Evolutionary conservation across 352 stramenopile genomes (phyloP).

Genomic region (Pelagophyceae sp.): DNA sequence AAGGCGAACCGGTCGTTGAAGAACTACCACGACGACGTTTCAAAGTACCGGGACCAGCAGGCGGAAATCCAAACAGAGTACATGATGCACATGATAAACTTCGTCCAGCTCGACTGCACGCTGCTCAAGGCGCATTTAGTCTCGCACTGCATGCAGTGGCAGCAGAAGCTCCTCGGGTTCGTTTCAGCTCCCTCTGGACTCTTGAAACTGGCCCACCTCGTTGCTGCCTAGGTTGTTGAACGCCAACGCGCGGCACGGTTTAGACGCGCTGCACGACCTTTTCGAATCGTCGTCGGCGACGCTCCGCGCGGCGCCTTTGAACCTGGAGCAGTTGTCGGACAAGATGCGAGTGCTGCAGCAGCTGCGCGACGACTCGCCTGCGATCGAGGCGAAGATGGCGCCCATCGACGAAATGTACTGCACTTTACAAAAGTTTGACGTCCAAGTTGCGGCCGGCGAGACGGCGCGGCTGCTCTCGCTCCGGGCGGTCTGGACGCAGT

Average conservation of each 20-base stretch:
- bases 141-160: conserved; percentile 81
- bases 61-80: conserved; percentile 76
- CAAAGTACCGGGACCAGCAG: conserved; percentile 59
- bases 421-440: conserved; percentile 69
- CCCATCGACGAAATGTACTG: conserved; percentile 50
- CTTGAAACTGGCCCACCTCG: no score
- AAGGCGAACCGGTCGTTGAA: conserved; percentile 81
- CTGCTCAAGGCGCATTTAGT: conserved; percentile 78
- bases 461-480: conserved; percentile 58
- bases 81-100: conserved; percentile 81
- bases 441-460: conserved; percentile 72
- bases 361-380: neutral
- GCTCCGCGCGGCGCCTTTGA: neutral
- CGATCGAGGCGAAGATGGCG: conserved; percentile 27
- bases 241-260: conserved; percentile 58
- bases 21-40: conserved; percentile 80
- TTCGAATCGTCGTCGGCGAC: neutral
- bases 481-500: conserved; percentile 63
- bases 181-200: no score
- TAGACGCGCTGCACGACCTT: conserved; percentile 14
- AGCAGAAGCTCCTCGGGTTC: conserved; percentile 76
- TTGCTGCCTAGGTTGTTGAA: no score
- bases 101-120: conserved; percentile 86
- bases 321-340: neutral
- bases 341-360: neutral